A percentile compares a stretch with the other conserved stretches of the same genome.
Conservation (phyloP, 352 stramenopile species). For the Globisporangium paddicum region DNA sequence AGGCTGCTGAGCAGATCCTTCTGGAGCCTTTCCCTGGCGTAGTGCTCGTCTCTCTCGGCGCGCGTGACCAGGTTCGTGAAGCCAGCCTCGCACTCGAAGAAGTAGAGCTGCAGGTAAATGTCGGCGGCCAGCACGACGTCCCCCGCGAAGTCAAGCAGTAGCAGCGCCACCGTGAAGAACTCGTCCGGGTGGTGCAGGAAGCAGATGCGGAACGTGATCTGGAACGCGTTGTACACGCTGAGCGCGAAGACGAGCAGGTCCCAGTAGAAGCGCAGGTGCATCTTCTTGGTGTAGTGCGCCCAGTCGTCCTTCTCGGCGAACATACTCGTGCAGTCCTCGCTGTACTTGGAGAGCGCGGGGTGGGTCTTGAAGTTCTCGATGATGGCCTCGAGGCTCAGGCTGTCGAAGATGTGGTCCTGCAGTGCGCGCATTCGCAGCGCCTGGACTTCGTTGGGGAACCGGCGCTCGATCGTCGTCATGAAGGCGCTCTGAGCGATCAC, state of each 20-base stretch:
- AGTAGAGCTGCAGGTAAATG: constrained; percentile 71
- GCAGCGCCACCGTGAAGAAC: constrained; percentile 15
- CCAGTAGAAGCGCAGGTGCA: constrained; percentile 57
- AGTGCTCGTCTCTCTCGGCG: constrained; percentile 35
- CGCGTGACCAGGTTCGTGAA: constrained; percentile 49
- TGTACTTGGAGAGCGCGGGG: constrained; percentile 40
- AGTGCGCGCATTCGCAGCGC: constrained; percentile 29
- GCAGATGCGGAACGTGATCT: constrained; percentile 66
- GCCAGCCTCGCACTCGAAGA: constrained; percentile 65
- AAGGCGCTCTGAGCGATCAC: constrained; percentile 48
- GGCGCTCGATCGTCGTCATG: constrained; percentile 33
- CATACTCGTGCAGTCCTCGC: constrained; percentile 54
- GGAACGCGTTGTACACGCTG: constrained; percentile 62
- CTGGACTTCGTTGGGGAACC: constrained; percentile 43
- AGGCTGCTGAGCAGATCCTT: constrained; percentile 41
- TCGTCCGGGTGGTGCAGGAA: constrained; percentile 39
- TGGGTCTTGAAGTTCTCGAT: constrained; percentile 41
- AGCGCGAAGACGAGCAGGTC: constrained; percentile 45
- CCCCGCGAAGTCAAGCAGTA: constrained; percentile 34
- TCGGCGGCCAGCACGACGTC: constrained; percentile 41
- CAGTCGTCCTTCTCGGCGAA: constrained; percentile 49
- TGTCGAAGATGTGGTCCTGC: constrained; percentile 46
- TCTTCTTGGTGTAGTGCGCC: constrained; percentile 39
- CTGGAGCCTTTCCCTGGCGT: constrained; percentile 28
- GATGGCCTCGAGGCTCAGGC: constrained; percentile 39